phyloP scores from a whole-genome alignment of 768 basidiomycete genomes.

The Lanmaoa pseudosensibilis region DNA sequence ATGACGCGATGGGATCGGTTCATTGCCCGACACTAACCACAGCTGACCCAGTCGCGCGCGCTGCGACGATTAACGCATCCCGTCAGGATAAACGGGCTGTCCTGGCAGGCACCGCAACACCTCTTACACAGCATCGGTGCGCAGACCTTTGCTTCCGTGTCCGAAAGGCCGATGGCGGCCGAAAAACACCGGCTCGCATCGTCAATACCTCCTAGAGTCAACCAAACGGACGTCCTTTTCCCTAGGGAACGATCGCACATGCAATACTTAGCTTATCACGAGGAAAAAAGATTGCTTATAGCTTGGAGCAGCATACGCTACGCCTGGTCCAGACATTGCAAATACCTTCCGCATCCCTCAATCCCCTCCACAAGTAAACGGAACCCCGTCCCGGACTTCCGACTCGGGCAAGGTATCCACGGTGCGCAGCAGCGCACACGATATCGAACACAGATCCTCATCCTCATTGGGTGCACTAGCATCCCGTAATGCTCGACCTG shows the following conservation, averaged over 20 bases:
- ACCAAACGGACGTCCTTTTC: background rate
- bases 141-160: background rate
- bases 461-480: background rate
- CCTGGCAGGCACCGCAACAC: background rate
- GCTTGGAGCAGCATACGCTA: background rate
- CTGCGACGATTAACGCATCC: background rate
- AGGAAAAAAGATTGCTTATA: background rate
- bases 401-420: background rate
- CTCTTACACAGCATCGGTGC: background rate
- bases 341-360: background rate
- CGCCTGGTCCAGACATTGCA: background rate
- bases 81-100: background rate
- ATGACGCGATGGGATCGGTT: slow-evolving; percentile 5
- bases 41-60: background rate
- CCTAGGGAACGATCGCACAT: background rate
- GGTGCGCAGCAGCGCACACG: background rate
- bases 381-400: background rate
- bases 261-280: background rate
- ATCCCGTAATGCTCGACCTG: background rate
- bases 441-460: background rate
- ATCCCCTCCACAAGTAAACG: background rate
- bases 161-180: background rate
- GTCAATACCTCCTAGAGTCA: background rate
- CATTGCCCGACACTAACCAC: background rate
- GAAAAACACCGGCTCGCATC: background rate